Conservation (phyloP, 192 early-diverging fungal genomes). For the Dissophora globulifera region DNA sequence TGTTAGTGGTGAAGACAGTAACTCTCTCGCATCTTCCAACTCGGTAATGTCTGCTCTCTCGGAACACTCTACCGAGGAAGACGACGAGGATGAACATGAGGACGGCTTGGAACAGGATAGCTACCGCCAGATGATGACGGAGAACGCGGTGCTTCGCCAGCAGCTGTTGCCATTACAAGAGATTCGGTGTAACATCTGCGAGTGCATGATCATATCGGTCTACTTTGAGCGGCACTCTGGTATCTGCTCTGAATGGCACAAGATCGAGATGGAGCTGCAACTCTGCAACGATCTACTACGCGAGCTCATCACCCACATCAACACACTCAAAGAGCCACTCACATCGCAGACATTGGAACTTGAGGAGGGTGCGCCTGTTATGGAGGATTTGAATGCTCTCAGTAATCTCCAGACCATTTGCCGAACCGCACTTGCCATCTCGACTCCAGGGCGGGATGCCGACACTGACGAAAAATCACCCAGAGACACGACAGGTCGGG, state of each 20-base stretch:
- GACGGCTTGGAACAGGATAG: too few relatives aligned
- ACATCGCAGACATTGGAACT: neutral
- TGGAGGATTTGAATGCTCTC: conserved; percentile 38
- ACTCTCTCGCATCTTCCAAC: conserved; percentile 10
- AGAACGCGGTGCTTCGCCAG: conserved; percentile 17
- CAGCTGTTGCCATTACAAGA: conserved; percentile 53
- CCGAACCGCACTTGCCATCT: conserved; percentile 59
- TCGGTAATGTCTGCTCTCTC: conserved; percentile 39
- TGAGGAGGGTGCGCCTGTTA: conserved; percentile 4
- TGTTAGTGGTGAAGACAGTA: conserved; percentile 24
- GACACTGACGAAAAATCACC: conserved; percentile 30
- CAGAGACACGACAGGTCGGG: conserved; percentile 10
- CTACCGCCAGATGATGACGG: conserved; percentile 13
- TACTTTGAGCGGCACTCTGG: conserved; percentile 81
- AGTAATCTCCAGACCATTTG: conserved; percentile 55
- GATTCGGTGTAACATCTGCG: conserved; percentile 83
- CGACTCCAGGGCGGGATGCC: conserved; percentile 56
- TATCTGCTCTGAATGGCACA: conserved; percentile 78
- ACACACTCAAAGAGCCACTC: conserved; percentile 33
- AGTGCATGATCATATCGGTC: conserved; percentile 71
- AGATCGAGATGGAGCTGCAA: conserved; percentile 79
- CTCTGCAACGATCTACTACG: conserved; percentile 77
- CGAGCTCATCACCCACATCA: conserved; percentile 63
- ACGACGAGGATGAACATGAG: neutral
- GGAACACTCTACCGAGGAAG: conserved; percentile 31